These are phyloP conservation scores for Aspergillus nomiae DNA, from an alignment of 2,329 filamentous ascomycete species.

Conservation along the genomic window DNA sequence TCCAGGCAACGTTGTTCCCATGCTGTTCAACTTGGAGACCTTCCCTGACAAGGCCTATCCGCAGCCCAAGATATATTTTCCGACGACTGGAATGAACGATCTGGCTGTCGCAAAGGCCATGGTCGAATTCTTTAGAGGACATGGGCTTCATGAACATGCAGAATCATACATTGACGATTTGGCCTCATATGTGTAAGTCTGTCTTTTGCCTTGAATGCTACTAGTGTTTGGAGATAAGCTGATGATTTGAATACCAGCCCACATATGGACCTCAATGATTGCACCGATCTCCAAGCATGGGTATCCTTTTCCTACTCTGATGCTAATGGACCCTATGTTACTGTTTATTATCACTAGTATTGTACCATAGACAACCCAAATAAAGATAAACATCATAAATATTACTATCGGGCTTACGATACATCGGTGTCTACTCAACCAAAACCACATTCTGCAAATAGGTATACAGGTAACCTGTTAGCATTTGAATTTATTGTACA, in stretches of 20 bases:
- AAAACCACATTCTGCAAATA: too few species aligned
- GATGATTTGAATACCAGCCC: not conserved
- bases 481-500: not conserved
- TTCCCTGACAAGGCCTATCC: conserved; percentile 4
- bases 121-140: conserved; percentile 5
- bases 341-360: not conserved
- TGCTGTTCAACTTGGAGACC: conserved; percentile 16
- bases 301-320: not conserved
- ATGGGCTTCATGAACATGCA: conserved; percentile 7
- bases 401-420: too few species aligned
- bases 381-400: too few species aligned
- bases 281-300: not conserved
- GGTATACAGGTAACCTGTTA: not conserved
- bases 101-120: conserved; percentile 9
- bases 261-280: not conserved
- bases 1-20: conserved; percentile 8
- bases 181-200: conserved; percentile 15
- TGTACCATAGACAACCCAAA: too few species aligned
- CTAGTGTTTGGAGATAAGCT: not conserved
- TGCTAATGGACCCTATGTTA: not conserved
- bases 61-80: conserved; percentile 15
- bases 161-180: conserved; percentile 10
- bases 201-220: not conserved
- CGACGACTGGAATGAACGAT: conserved; percentile 15
- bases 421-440: too few species aligned